Evolutionary conservation across 148 eudicot species (phyloP), one percentile per base, ranked within the genome.

Genomic region (Camellia lanceoleosa): DNA sequence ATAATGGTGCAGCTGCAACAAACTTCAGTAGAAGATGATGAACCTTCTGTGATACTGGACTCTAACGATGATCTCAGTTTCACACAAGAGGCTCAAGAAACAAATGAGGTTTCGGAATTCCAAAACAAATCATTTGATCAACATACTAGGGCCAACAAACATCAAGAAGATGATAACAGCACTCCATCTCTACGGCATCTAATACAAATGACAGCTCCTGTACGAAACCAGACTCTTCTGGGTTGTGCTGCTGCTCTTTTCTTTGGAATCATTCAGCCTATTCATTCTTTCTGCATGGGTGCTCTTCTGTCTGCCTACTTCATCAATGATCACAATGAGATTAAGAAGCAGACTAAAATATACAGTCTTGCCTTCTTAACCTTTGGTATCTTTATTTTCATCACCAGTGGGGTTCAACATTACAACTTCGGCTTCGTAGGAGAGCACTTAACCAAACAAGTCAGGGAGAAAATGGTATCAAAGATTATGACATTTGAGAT

Each of bases 1-100:
- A 60, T 38, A 23, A 79, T 79, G 82, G 76, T 79, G 74, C 69
- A 71, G 51, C 15, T 79, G 55, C 82, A 79, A 30, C 82, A 79
- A 71, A 58, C 76, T 20, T 3, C 69, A 1, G 16, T 11, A 19
- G 59, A 60, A 15, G 12, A 79, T 19, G 47, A 71, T 19, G 60
- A 2, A 49, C 69, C 49, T 7, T 15, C 14, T 47, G 18, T 5
- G 13, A 5, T 46, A 0, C 19, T 30, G 2, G 19, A 20, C 52
- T 6, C 1, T 38, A 20, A 58, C 30, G 11, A 67, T 18, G 68
- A 64, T 20, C 41, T 1, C 14, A 7, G 16, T 18, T 20, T 54
- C 80, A 38, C 41, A 62, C 10, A 16, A 9, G 80, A 69, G 20
- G 38, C 38, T 38, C 20, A 20, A 79, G 51, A 66, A 3, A 19